Base-by-base conservation (phyloP, 2,329 filamentous ascomycete genomes). In the Boeremia lycopersici region DNA sequence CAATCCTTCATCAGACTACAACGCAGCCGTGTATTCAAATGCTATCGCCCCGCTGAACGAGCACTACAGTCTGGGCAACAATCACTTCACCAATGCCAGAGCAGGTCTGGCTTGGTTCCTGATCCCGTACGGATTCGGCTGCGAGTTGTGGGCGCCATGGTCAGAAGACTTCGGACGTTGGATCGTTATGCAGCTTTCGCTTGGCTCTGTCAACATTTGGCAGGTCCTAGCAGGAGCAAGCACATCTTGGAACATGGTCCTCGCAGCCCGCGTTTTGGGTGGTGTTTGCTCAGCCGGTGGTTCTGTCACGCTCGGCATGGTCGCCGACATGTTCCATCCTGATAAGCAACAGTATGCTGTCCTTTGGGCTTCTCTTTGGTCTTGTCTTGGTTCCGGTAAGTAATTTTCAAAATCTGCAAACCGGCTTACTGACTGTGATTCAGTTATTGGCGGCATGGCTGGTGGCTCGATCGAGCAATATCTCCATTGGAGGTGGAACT, bases 111-210 rank as follows among this genome's bases (percentile, higher is more conserved):
- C 89, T 78, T 85, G 91, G 61, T 95, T 93, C 76, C 77, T 95
- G 40, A 82, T 95, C 38, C 73, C 87, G 1, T 95, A 95, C 70
- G 90, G 89, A 28, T 91, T 95, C 68, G 90, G 90, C 23, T 95
- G 91, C 71, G 90, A 95, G 73, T 81, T 93, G 0, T 95, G 90
- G 90, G 90, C 90, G 0, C 90, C 29, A 63, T 82, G 90, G 89
- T 89, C 85, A 33, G 91, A 95, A 71, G 91, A 95, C 67, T 80
- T 91, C 51, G 90, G 91, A 15, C 86, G 91, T 40, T 89, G 86
- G 78, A 85, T 85, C 1, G 83, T 95, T 47, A 81, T 95, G 43
- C 90, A 93, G 78, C 72, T 82, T 8, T 90, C 86, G 9, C 77
- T 95, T 36, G 81, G 87, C 55, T 77, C 93, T 4, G 89, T 92